Conservation (phyloP, 192 early-diverging fungal species). For the Chytriomyces sp. region DNA sequence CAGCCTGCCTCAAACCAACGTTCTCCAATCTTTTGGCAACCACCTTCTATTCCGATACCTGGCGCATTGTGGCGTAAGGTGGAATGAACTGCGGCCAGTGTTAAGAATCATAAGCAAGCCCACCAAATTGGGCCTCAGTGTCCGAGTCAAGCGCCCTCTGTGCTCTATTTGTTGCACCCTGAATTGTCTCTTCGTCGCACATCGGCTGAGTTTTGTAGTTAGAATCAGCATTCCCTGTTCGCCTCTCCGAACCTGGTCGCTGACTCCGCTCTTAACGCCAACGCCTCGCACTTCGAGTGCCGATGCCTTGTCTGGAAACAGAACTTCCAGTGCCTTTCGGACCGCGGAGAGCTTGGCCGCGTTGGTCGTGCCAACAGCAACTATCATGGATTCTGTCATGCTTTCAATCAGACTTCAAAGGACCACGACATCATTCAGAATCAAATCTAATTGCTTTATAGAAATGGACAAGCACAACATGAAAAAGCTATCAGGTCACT, state of each 20-base stretch:
- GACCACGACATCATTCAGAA: not conserved
- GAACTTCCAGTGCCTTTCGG: not conserved
- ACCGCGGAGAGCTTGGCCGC: constrained; percentile 21
- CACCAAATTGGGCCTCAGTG: constrained; percentile 30
- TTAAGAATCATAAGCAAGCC: too few relatives aligned
- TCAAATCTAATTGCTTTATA: too few relatives aligned
- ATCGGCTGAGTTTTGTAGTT: constrained; percentile 25
- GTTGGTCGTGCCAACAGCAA: constrained; percentile 27
- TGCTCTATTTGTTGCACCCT: constrained; percentile 37
- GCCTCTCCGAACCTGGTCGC: constrained; percentile 20
- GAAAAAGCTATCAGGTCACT: too few relatives aligned
- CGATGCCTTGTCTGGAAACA: not conserved
- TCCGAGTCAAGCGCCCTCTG: constrained; percentile 13
- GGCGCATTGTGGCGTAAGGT: not conserved
- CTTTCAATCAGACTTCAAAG: not conserved
- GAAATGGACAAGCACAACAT: not conserved
- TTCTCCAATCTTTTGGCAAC: constrained; percentile 30
- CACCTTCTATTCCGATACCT: constrained; percentile 41
- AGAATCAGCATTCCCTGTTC: not conserved
- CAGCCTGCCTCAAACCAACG: constrained; percentile 38
- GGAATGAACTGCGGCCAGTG: not conserved
- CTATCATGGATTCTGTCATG: constrained; percentile 12
- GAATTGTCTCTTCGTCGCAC: constrained; percentile 36
- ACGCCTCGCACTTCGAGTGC: constrained; percentile 8
- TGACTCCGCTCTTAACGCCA: constrained; percentile 20